A percentile compares a stretch with the other conserved stretches of the same genome.
Conservation (phyloP, 2,329 filamentous ascomycete species). For the Fusarium illudens region DNA sequence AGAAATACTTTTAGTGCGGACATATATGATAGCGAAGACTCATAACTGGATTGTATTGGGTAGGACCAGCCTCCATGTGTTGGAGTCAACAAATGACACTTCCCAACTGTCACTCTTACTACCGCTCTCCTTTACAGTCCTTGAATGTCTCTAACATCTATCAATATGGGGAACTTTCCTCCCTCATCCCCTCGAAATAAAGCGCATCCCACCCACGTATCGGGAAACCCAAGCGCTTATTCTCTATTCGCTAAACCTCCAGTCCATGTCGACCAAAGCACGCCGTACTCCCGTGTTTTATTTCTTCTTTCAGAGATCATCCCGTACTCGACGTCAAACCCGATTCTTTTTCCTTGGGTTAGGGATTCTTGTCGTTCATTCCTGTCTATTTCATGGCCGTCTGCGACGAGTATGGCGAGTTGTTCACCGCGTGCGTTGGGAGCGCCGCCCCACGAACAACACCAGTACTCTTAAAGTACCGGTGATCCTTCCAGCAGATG, state of each 20-base stretch:
- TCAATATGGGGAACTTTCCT: neutral
- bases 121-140: neutral
- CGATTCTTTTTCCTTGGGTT: neutral
- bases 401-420: neutral
- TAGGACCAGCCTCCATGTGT: neutral
- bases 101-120: too few species aligned
- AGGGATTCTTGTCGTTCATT: neutral
- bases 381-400: neutral
- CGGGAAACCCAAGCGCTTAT: neutral
- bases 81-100: neutral
- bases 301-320: neutral
- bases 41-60: too few species aligned
- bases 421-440: neutral
- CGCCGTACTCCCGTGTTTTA: neutral
- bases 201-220: neutral
- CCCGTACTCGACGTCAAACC: too few species aligned
- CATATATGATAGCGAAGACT: too few species aligned
- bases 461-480: neutral
- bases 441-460: conserved; percentile 5
- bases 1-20: too few species aligned
- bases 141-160: neutral
- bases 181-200: neutral
- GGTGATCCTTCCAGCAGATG: conserved; percentile 14
- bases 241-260: neutral
- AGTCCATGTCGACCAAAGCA: neutral